Base-by-base conservation (phyloP, 305 asterid genomes). In the Solanum hybrid region DNA sequence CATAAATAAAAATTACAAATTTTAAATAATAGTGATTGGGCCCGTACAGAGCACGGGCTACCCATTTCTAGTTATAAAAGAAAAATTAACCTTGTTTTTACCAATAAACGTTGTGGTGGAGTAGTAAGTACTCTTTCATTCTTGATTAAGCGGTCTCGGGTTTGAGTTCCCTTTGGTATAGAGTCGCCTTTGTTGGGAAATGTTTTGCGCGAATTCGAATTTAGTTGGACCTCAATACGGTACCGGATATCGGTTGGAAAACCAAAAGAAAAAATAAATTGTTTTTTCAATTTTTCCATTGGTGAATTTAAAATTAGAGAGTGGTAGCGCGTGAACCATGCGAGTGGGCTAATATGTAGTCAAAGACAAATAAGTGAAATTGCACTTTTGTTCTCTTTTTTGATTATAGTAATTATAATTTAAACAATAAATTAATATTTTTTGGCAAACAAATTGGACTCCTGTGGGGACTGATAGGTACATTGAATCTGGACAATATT, bases 401-500 rank as follows among this genome's bases (percentile, higher is more conserved):
- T 74, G n/a, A 10, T 26, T 83, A 16, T 42, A 42, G 3, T 79
- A 79, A 79, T 78, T 22, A 36, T 8, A 34, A 16, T 77, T 20
- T 46, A 46, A 0, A 77, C n/a, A 33, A 16, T 75, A 76, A 33
- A 76, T 24, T 28, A 74, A 77, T 77, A 3, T 9, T 8, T 61
- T 13, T 81, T 40, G 7, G 87, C 71, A 83, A 42, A 8, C 26
- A 83, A 83, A 40, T 82, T 82, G 37, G 87, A 82, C 87, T 42
- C 9, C 28, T 28, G 73, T 83, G 28, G 34, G 16, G 73, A 28
- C 73, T 40, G 85, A 28, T 10, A 74, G 39, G 31, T 87, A 87
- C 89, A 75, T 87, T 87, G 89, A 75, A 74, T 87, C 33, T 87
- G 89, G 89, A 75, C 89, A 87, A 87, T 22, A 46, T 37, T 81